Evolutionary conservation across 2,329 filamentous ascomycete genomes (phyloP), one percentile per base, ranked within the genome.

Genomic region (Aspergillus amoenus): DNA sequence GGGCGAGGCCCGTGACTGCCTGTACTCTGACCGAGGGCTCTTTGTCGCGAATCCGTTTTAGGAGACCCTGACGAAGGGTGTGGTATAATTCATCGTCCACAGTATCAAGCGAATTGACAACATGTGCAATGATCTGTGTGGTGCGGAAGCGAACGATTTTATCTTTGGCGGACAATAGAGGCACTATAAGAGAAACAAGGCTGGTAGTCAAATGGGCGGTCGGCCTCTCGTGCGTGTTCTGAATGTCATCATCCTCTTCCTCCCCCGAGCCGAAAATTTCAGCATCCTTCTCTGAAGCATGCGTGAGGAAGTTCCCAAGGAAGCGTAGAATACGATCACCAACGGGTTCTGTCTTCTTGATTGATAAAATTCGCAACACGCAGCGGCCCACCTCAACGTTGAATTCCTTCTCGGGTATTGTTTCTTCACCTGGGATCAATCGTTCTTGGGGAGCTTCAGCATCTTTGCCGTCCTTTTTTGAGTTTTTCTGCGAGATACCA

Each of bases 71-170:
- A 52, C 91, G 85, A 59, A 97, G 81, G 58, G 91, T 84, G 66
- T 92, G 87, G 71, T 96, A 99, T 11, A 97, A 77, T 48, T 94
- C 91, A 70, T 96, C 92, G 67, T 97, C 94, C 66, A 97, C 91
- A 2, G 91, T 88, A 61, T 96, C 91, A 24, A 99, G 82, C 12
- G 89, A 94, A 76, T 96, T 96, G 76, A 99, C 88, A 61, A 97
- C 87, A 71, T 96, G 90, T 2, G 92, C 89, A 52, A 96, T 86
- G 52, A 96, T 84, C 71, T 99, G 94, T 0, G 93, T 95, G 4
- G 92, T 86, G 57, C 94, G 84, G 75, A 91, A 99, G 57, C 94
- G 86, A 46, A 97, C 89, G 58, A 89, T 89, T 75, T 97, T 97
- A 76, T 99, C 94, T 76, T 96, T 97, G 43, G 90, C 86, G 9